Conservation (phyloP, 2,329 filamentous ascomycete species). For the Pseudocercospora macadamiae region DNA sequence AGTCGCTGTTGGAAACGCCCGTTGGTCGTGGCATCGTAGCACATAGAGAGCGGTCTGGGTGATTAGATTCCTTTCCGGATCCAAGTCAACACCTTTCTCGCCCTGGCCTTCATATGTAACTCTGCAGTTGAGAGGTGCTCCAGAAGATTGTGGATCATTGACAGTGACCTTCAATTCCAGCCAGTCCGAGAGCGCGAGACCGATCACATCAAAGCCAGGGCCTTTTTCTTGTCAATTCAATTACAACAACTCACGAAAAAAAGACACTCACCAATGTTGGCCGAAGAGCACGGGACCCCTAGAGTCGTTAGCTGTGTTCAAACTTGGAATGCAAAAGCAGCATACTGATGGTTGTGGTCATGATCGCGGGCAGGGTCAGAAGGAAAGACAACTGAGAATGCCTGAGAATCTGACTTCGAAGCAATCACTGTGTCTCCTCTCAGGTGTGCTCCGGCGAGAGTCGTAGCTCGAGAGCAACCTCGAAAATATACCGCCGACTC, state of each 20-base stretch:
- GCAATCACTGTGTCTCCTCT: neutral
- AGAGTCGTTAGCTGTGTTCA: conserved; percentile 11
- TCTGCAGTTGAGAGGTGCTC: conserved; percentile 76
- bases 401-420: neutral
- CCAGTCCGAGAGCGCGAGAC: conserved; percentile 90
- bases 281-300: conserved; percentile 84
- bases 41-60: conserved; percentile 94
- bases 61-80: conserved; percentile 87
- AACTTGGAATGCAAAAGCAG: neutral
- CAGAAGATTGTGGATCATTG: conserved; percentile 59
- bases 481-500: neutral
- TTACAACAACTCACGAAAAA: neutral
- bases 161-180: conserved; percentile 85
- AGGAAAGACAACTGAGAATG: neutral
- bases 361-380: conserved; percentile 18
- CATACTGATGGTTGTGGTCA: conserved; percentile 28
- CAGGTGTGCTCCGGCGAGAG: neutral
- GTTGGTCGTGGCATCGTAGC: conserved; percentile 85
- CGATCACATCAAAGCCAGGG: conserved; percentile 96
- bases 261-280: conserved; percentile 72
- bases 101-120: conserved; percentile 89
- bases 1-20: conserved; percentile 80
- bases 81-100: conserved; percentile 76
- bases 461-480: neutral
- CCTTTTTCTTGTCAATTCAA: conserved; percentile 43